A percentile compares a stretch with the other conserved stretches of the same genome.
Evolutionary conservation across 2,329 filamentous ascomycete species (phyloP).

Genomic region (Chrysosphaeria jannelii): DNA sequence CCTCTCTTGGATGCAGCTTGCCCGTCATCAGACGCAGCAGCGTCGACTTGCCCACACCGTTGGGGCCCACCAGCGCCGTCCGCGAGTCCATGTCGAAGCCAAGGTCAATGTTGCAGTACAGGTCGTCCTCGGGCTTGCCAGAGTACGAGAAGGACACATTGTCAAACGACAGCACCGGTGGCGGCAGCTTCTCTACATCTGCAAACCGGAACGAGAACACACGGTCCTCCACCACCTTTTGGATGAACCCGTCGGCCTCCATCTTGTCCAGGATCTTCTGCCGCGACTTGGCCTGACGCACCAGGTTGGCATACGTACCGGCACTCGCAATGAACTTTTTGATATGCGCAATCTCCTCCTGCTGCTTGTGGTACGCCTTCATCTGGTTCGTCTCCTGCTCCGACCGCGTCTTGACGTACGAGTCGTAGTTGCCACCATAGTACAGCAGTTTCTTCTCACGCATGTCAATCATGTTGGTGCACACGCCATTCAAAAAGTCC

Average conservation of each 20-base stretch:
- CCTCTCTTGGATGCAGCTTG: conserved; percentile 60
- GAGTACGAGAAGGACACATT: conserved; percentile 96
- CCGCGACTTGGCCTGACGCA: conserved; percentile 91
- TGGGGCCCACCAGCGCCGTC: conserved; percentile 86
- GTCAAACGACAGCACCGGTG: conserved; percentile 86
- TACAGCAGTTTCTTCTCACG: conserved; percentile 64
- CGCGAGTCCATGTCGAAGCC: conserved; percentile 99
- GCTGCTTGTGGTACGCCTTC: conserved; percentile 97
- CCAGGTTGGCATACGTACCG: conserved; percentile 98
- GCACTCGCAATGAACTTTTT: conserved; percentile 99
- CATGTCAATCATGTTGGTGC: conserved; percentile 97
- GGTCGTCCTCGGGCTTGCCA: conserved; percentile 59
- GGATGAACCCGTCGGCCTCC: conserved; percentile 96
- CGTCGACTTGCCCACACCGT: conserved; percentile 97
- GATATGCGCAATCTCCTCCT: conserved; percentile 97
- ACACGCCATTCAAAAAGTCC: conserved; percentile 99
- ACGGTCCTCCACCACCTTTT: conserved; percentile 56
- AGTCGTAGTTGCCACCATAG: conserved; percentile 99
- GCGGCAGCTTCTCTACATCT: conserved; percentile 96
- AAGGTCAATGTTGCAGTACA: conserved; percentile 90
- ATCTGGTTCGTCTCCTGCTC: conserved; percentile 96
- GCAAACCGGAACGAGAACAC: conserved; percentile 97
- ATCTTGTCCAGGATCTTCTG: conserved; percentile 99
- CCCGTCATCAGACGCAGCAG: conserved; percentile 89
- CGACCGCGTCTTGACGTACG: conserved; percentile 73